Evolutionary conservation across 2,329 filamentous ascomycete genomes (phyloP), one percentile per base, ranked within the genome.

Genomic region (Didymella glomerata): DNA sequence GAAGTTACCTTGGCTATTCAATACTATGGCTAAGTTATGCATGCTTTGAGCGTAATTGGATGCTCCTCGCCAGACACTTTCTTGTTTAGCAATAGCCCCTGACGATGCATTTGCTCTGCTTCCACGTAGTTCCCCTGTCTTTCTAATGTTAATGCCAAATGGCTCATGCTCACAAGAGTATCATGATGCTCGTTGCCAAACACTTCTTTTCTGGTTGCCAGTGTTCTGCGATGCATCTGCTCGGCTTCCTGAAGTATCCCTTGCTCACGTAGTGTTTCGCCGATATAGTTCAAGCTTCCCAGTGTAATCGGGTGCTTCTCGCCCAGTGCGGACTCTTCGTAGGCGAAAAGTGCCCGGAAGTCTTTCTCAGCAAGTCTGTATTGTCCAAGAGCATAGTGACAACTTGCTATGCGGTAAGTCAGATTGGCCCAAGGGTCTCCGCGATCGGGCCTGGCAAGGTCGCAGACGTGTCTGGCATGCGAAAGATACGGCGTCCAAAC

Each of bases 81-180:
- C 8, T 24, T 20, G 2, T 14, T 41, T 24, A 41, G 1, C 18
- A 24, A 13, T 13, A 41, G 18, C 20, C 4, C 20, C 11, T 41
- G 24, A 27, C 44, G 44, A 46, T 46, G 25, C 44, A 46, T 46
- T n/a, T 46, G 24, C 44, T 46, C 24, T 32, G 44, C 24, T 32
- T 46, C 44, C n/a, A 28, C 16, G 25, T 41, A 41, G 24, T 41
- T 24, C 5, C 38, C 20, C 6, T 41, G 38, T 8, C 13, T 14
- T 11, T 24, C 20, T 41, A 41, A 20, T 24, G 18, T 41, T 13
- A 24, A 13, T 22, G 38, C 38, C 20, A 41, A 41, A 20, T 24
- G 4, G 20, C 14, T 24, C 38, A 41, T 41, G 38, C 38, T 41
- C 2, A 3, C 4, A 22, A 41, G 38, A 9, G 38, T 41, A 20